Conservation (phyloP, 2,329 filamentous ascomycete species). For the Ascochyta viciae-villosae region DNA sequence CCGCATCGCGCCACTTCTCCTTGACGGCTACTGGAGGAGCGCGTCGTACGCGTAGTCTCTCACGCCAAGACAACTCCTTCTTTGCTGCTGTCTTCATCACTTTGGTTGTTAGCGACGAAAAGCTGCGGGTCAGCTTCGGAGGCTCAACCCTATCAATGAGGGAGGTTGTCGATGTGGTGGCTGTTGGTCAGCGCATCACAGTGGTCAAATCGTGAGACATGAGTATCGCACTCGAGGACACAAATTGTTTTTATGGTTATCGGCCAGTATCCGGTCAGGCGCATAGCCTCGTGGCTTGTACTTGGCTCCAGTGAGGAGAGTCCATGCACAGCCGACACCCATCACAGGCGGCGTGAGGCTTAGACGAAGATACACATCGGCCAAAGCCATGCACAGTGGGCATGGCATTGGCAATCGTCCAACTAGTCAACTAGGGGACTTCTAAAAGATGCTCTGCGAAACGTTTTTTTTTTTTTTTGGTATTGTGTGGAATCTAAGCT, state of each 20-base stretch:
- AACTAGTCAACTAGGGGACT: no score
- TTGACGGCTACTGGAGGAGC: slow-evolving; percentile 20
- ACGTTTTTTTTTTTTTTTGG: background rate
- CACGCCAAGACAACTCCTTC: slow-evolving; percentile 14
- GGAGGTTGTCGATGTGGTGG: slow-evolving; percentile 5
- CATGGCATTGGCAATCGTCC: background rate
- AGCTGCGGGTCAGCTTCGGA: slow-evolving; percentile 6
- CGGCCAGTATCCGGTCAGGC: background rate
- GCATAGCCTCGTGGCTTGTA: slow-evolving; percentile 10
- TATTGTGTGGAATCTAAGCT: background rate
- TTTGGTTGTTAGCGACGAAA: background rate
- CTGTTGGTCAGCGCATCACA: slow-evolving; percentile 1
- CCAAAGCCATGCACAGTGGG: background rate
- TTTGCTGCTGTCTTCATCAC: background rate
- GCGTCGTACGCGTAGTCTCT: slow-evolving; percentile 11
- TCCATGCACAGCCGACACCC: slow-evolving; percentile 5
- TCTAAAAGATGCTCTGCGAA: no score
- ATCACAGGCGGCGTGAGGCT: slow-evolving; percentile 1
- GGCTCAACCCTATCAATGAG: background rate
- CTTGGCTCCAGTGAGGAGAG: background rate
- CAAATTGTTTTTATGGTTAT: background rate
- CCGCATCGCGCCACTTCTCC: slow-evolving; percentile 33
- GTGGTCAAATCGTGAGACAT: background rate
- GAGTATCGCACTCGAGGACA: background rate
- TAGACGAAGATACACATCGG: background rate